Base-by-base conservation (phyloP, 768 basidiomycete genomes). In the Naematelia encephala region DNA sequence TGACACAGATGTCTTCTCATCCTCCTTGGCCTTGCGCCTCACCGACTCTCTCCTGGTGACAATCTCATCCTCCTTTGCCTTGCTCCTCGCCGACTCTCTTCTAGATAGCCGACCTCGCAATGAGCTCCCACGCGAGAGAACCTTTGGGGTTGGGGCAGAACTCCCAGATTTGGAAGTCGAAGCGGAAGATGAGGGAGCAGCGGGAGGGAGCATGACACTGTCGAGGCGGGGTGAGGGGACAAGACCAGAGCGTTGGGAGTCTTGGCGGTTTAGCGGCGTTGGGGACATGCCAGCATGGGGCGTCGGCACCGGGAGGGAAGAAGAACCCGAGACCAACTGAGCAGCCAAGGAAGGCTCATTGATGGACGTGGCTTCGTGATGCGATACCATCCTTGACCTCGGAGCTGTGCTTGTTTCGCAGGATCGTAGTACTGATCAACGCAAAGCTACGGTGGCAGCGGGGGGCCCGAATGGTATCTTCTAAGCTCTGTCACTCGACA, bases 61-160 rank as follows among this genome's bases (percentile, higher is more conserved):
- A n/a, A n/a, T 63, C 54, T 56, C 57, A 2, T 53, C 65, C 16
- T 68, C 67, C 26, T 14, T 48, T 27, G 56, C 22, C 25, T 4
- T 50, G 23, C 29, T 27, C 34, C 21, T 52, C 26, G 16, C 51
- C 26, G 39, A 57, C n/a, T 27, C 47, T 47, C 48, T 64, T 46
- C 61, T 19, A 16, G 46, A 57, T 21, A 62, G 39, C 28, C 28
- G 25, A 19, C 61, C 64, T 21, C 56, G 58, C 14, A 45, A 45
- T 4, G 64, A 66, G 45, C 46, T 52, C 34, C 57, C 12, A 22
- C 64, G 21, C 10, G 60, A 59, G 11, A 66, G 42, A n/a, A 66
- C 13, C 45, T 30, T 58, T 19, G 64, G 65, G 12, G 61, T 57
- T n/a, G 44, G 16, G 10, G 54, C 58, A 19, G 48, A 42, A 44